phyloP scores from a whole-genome alignment of 371 early-diverging fungal species.

The Rhizopus arrhizus region DNA sequence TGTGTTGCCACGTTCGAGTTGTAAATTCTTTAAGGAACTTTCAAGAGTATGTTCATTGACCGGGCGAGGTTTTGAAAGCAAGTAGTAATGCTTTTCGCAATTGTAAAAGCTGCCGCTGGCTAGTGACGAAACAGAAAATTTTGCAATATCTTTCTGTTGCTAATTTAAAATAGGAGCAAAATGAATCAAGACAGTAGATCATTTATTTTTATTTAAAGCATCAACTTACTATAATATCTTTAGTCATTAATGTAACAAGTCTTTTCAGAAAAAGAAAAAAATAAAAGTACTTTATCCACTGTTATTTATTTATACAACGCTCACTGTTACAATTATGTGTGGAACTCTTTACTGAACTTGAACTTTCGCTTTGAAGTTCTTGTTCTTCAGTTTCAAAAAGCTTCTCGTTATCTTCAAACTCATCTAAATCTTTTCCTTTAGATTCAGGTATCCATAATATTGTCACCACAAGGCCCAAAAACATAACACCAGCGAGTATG shows the following conservation, averaged over 20 bases:
- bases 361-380: too few species aligned
- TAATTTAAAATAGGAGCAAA: too few species aligned
- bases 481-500: slow-evolving; percentile 72
- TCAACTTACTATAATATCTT: neutral
- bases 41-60: neutral
- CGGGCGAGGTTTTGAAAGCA: slow-evolving; percentile 7
- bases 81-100: slow-evolving; percentile 20
- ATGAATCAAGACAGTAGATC: neutral
- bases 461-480: slow-evolving; percentile 61
- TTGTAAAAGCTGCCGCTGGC: slow-evolving; percentile 17
- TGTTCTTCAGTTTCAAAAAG: too few species aligned
- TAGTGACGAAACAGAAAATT: slow-evolving; percentile 18
- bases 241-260: neutral
- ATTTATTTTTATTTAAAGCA: slow-evolving; percentile 1
- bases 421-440: slow-evolving; percentile 58
- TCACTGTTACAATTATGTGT: too few species aligned
- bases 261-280: neutral
- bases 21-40: neutral
- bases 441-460: slow-evolving; percentile 57
- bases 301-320: too few species aligned
- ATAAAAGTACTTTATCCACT: too few species aligned
- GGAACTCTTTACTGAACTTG: too few species aligned
- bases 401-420: slow-evolving; percentile 51
- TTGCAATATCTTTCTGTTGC: neutral
- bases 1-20: slow-evolving; percentile 20